Evolutionary conservation across 1,284 basidiomycete species (phyloP).

Genomic region (Ganoderma boninense): DNA sequence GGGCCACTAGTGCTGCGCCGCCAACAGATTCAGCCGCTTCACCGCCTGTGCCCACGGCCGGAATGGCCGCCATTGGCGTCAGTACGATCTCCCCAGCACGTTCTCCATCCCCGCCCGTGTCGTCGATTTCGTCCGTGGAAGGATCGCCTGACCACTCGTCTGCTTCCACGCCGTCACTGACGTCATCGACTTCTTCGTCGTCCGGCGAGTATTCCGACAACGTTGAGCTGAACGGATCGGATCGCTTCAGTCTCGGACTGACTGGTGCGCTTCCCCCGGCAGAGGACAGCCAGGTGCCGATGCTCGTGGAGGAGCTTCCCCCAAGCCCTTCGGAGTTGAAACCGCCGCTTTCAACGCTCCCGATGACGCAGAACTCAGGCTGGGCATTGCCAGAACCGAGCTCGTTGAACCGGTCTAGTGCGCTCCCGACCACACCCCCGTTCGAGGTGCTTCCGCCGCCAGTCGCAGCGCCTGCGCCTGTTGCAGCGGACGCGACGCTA

Average conservation of each 20-base stretch:
- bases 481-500: slow-evolving; percentile 17
- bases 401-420: slow-evolving; percentile 15
- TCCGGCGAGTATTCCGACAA: slow-evolving; percentile 28
- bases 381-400: slow-evolving; percentile 19
- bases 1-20: slow-evolving; percentile 10
- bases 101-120: slow-evolving; percentile 29
- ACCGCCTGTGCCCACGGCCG: slow-evolving; percentile 15
- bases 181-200: slow-evolving; percentile 35
- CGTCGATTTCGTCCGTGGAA: slow-evolving; percentile 31
- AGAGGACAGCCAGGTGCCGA: slow-evolving; percentile 17
- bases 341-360: slow-evolving; percentile 6
- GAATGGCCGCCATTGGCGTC: slow-evolving; percentile 14
- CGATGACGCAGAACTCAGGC: slow-evolving; percentile 7
- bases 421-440: slow-evolving; percentile 29
- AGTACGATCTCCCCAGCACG: slow-evolving; percentile 20
- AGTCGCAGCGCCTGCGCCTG: slow-evolving; percentile 21
- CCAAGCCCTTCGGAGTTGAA: slow-evolving; percentile 10
- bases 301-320: slow-evolving; percentile 21
- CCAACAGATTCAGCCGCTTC: slow-evolving; percentile 16
- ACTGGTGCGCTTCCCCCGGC: slow-evolving; percentile 3
- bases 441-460: slow-evolving; percentile 28
- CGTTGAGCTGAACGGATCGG: slow-evolving; percentile 17
- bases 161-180: slow-evolving; percentile 34
- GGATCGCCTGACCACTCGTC: slow-evolving; percentile 29
- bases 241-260: slow-evolving; percentile 17